Base-by-base conservation (phyloP, 192 early-diverging fungal genomes). In the Backusella circina region DNA sequence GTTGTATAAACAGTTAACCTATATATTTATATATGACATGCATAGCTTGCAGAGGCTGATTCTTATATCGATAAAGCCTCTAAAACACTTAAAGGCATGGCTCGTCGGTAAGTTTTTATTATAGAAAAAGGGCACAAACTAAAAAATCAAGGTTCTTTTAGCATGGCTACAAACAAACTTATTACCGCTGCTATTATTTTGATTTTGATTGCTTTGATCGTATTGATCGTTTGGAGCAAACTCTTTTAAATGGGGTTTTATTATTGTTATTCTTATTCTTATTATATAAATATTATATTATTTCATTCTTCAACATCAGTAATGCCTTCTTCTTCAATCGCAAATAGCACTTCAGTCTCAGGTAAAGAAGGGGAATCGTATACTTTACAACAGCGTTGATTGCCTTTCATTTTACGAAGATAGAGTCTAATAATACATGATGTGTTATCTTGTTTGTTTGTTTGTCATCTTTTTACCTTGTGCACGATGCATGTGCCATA, bases 361-460 rank as follows among this genome's bases (percentile, higher is more conserved):
- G 97, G 92, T 21, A 99, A 82, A 70, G 92, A 97, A 1, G 98
- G 98, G 6, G 95, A 97, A 77, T 99, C 97, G 83, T 98, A 98
- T 50, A 97, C 88, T 83, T 99, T 99, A 87, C 96, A 97, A 35
- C 97, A 91, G 31, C 97, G 90, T 41, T 88, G 96, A 74, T 97
- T 95, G 9, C 92, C 96, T 10, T 94, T 86, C 7, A 93, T 97
- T 80, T 99, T 99, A 73, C 94, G 90, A 44, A 98, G 83, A 73
- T 89, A 97, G 33, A 99, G 81, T 91, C 75, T 57, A 47, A 37
- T 33, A 51, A 7, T 31, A 28, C 35, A 23, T 23, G n/a, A 51
- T 51, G 7, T 23, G 18, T 21, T 51, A 8, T 51, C 6, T 51
- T 54, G n/a, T 28, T 28, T 47, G 44, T 13, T 69, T 69, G 5